These are phyloP conservation scores for Penicillium subrubescens DNA, from an alignment of 495 filamentous ascomycete genomes.

Conservation along the genomic window DNA sequence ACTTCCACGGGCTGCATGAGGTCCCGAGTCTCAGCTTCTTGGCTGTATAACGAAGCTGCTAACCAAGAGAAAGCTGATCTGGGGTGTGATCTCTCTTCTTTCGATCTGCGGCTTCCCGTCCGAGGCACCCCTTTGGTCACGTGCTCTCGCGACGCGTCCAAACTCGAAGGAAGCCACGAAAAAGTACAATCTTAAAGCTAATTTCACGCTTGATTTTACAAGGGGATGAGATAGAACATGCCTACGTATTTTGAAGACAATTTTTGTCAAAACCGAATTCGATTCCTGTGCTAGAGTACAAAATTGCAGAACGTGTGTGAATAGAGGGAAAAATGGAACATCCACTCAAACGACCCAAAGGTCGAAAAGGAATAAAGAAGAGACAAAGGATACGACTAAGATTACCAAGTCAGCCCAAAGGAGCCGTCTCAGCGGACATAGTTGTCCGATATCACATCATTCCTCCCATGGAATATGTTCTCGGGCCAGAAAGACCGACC, in stretches of 20 bases:
- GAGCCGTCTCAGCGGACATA: not conserved
- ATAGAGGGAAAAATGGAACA: constrained; percentile 1
- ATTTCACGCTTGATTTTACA: not conserved
- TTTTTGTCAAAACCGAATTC: constrained; percentile 12
- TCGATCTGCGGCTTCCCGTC: constrained; percentile 1
- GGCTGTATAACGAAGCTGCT: not conserved
- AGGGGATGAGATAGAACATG: not conserved
- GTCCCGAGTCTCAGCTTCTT: constrained; percentile 6
- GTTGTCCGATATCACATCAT: not conserved
- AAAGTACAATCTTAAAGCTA: not conserved
- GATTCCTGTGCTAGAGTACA: constrained; percentile 24
- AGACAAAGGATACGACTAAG: not conserved
- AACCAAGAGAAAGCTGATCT: not conserved
- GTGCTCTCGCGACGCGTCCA: constrained; percentile 18
- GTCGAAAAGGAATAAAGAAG: constrained; percentile 1
- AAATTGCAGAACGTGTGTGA: constrained; percentile 18
- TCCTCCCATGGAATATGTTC: not conserved
- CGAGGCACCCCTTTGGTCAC: constrained; percentile 14
- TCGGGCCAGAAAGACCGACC: constrained; percentile 2
- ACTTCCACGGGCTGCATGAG: constrained; percentile 41
- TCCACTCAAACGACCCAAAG: not conserved
- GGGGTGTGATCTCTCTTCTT: not conserved
- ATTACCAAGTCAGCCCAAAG: not conserved
- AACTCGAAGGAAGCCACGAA: not conserved
- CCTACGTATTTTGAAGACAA: not conserved